phyloP scores from a whole-genome alignment of 192 early-diverging fungal genomes.

The Coemansia sp. region DNA sequence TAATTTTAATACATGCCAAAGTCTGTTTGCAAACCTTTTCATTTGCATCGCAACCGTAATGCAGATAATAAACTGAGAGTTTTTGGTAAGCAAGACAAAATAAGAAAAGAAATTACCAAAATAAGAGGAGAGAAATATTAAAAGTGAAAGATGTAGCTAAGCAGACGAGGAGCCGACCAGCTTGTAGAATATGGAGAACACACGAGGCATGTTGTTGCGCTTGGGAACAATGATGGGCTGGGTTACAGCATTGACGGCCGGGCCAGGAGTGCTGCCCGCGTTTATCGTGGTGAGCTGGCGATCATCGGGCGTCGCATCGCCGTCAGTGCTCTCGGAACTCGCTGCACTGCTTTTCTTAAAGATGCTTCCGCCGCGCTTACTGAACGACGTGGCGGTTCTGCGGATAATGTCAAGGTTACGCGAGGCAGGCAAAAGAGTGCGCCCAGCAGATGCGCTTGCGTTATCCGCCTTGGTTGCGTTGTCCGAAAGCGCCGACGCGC shows the following conservation, averaged over 20 bases:
- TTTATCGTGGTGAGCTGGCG: background rate
- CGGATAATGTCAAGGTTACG: constrained; percentile 44
- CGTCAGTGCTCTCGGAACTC: background rate
- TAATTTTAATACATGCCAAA: too few species aligned
- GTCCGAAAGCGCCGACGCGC: constrained; percentile 18
- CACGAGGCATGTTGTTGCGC: constrained; percentile 23
- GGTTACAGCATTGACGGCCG: background rate
- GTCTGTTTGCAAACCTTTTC: too few species aligned
- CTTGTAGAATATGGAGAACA: constrained; percentile 50
- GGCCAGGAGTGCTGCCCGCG: background rate
- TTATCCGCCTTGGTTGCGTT: constrained; percentile 30
- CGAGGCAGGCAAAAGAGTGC: background rate
- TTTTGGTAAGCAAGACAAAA: background rate
- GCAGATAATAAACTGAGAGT: background rate
- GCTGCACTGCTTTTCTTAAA: constrained; percentile 10
- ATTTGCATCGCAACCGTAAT: too few species aligned
- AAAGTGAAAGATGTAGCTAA: background rate
- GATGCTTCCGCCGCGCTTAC: constrained; percentile 33
- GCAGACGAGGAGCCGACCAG: constrained; percentile 28
- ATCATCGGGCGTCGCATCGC: background rate
- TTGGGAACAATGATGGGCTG: constrained; percentile 13
- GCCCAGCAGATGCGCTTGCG: background rate
- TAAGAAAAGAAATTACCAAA: constrained; percentile 1
- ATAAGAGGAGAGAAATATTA: background rate
- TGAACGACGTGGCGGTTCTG: constrained; percentile 36